phyloP scores from a whole-genome alignment of 1,139 yeast genomes.

The Saccharomycopsis hybrid region DNA sequence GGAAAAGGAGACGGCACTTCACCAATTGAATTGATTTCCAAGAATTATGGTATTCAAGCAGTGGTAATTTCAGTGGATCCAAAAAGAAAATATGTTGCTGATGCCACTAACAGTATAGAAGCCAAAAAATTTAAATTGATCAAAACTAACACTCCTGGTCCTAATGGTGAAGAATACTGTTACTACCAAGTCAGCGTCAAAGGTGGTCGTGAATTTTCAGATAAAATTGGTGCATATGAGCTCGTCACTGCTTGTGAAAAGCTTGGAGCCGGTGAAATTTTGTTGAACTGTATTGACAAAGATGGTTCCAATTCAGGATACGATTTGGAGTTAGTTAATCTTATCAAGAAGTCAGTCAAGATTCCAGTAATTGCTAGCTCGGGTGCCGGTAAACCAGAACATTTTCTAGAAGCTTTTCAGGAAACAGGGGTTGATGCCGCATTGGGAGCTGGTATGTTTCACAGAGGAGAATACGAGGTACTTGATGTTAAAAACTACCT shows the following conservation, averaged over 20 bases:
- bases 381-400: slow-evolving; percentile 92
- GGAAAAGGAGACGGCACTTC: slow-evolving; percentile 58
- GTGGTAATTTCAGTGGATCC: slow-evolving; percentile 97
- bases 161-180: slow-evolving; percentile 78
- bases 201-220: slow-evolving; percentile 81
- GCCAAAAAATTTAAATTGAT: slow-evolving; percentile 48
- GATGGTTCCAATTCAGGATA: slow-evolving; percentile 94
- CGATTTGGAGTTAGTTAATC: slow-evolving; percentile 75
- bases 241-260: slow-evolving; percentile 83
- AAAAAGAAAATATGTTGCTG: slow-evolving; percentile 64
- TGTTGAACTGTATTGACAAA: slow-evolving; percentile 88
- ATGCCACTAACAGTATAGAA: slow-evolving; percentile 57
- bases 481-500: slow-evolving; percentile 70
- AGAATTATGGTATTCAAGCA: slow-evolving; percentile 91
- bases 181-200: slow-evolving; percentile 95
- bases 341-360: slow-evolving; percentile 65
- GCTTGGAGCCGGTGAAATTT: slow-evolving; percentile 94
- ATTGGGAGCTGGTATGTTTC: slow-evolving; percentile 96
- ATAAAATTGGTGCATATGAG: slow-evolving; percentile 89
- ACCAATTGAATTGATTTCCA: slow-evolving; percentile 88
- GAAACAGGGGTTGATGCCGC: slow-evolving; percentile 91
- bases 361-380: slow-evolving; percentile 96
- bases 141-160: slow-evolving; percentile 52
- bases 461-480: slow-evolving; percentile 87
- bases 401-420: slow-evolving; percentile 79